Conservation (phyloP, 768 basidiomycete genomes). For the Leucocoprinus birnbaumii region DNA sequence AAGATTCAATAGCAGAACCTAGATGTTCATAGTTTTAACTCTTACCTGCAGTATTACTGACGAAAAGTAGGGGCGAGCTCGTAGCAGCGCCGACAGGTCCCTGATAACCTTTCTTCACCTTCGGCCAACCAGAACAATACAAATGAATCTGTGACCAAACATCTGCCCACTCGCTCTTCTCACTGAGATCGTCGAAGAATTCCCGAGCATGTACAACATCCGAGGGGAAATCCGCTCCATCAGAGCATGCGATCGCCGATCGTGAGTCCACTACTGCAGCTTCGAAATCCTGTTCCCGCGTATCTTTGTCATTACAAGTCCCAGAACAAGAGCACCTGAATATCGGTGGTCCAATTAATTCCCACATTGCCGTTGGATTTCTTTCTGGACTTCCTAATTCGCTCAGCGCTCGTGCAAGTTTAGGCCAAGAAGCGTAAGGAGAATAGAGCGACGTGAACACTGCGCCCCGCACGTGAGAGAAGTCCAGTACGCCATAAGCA, state of each 20-base stretch:
- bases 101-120: constrained; percentile 14
- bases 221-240: constrained; percentile 27
- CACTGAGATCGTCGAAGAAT: constrained; percentile 22
- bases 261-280: constrained; percentile 16
- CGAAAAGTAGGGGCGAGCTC: constrained; percentile 34
- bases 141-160: constrained; percentile 26
- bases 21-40: neutral
- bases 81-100: constrained; percentile 35
- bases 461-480: constrained; percentile 21
- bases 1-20: neutral
- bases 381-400: constrained; percentile 26
- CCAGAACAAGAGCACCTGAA: constrained; percentile 24
- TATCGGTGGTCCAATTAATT: constrained; percentile 12
- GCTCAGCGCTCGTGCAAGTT: constrained; percentile 32
- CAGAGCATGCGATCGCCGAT: constrained; percentile 29
- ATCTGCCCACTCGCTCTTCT: constrained; percentile 27
- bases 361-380: constrained; percentile 25
- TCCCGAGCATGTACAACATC: constrained; percentile 24
- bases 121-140: constrained; percentile 13
- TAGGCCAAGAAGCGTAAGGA: constrained; percentile 30
- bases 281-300: constrained; percentile 8
- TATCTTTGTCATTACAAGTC: constrained; percentile 17
- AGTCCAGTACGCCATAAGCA: constrained; percentile 36
- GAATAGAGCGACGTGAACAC: constrained; percentile 33
- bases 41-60: constrained; percentile 38